phyloP scores from a whole-genome alignment of 306 rosid genomes.

The Sechiopsis laciniata region DNA sequence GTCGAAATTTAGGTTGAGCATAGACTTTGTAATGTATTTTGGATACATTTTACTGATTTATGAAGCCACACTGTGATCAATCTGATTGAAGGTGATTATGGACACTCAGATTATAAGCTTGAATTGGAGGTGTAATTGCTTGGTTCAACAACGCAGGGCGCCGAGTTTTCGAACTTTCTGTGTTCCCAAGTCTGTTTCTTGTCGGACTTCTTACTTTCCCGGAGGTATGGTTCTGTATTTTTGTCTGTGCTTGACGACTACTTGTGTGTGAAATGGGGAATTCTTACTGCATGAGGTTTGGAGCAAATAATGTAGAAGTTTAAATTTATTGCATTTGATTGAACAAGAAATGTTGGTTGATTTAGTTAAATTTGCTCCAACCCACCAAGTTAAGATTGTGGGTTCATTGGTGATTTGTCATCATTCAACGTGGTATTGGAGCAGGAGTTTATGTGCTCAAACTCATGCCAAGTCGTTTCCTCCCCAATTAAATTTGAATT shows the following conservation, averaged over 20 bases:
- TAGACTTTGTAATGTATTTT: not conserved
- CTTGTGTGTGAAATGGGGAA: not conserved
- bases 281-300: not conserved
- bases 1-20: not conserved
- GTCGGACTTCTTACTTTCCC: conserved; percentile 11
- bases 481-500: too few species aligned
- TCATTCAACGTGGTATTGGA: too few species aligned
- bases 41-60: not conserved
- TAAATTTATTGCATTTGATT: conserved; percentile 1
- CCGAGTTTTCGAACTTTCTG: conserved; percentile 5
- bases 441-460: too few species aligned
- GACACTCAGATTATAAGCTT: conserved; percentile 38
- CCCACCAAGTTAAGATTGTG: too few species aligned
- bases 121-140: conserved; percentile 30
- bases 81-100: conserved; percentile 46
- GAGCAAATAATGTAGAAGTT: not conserved
- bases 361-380: too few species aligned
- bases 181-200: conserved; percentile 7
- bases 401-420: too few species aligned
- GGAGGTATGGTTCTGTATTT: conserved; percentile 28
- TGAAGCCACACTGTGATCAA: conserved; percentile 17
- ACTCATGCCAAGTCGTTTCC: too few species aligned
- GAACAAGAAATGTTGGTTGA: not conserved
- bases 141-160: conserved; percentile 20
- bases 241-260: not conserved